These are phyloP conservation scores for Herpotrichia juniperi DNA, from an alignment of 2,329 filamentous ascomycete genomes.

Conservation along the genomic window DNA sequence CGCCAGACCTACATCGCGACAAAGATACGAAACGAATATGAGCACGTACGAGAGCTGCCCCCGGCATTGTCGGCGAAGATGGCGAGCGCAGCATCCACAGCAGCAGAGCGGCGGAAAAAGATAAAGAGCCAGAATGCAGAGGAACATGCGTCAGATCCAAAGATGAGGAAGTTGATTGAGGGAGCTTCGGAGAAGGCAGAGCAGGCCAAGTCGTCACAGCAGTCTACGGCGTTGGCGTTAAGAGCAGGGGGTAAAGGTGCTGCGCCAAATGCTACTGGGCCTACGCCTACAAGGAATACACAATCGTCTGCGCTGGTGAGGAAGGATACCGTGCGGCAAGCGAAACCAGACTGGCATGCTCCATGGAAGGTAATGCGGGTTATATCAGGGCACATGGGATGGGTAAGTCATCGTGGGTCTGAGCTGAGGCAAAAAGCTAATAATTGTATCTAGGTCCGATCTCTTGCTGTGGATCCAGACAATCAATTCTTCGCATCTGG, in stretches of 20 bases:
- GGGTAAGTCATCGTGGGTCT: slow-evolving; percentile 88
- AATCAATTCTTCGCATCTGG: slow-evolving; percentile 98
- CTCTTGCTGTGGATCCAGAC: slow-evolving; percentile 81
- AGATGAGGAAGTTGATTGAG: slow-evolving; percentile 71
- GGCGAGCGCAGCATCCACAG: slow-evolving; percentile 63
- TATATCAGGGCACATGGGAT: slow-evolving; percentile 93
- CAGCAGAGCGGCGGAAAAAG: slow-evolving; percentile 69
- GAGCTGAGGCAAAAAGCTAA: no score
- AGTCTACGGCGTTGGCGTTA: slow-evolving; percentile 65
- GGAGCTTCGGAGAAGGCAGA: slow-evolving; percentile 59
- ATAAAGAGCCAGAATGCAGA: slow-evolving; percentile 58
- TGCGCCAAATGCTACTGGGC: slow-evolving; percentile 62
- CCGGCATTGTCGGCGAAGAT: slow-evolving; percentile 80
- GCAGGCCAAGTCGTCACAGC: slow-evolving; percentile 51
- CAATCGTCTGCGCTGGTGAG: slow-evolving; percentile 65
- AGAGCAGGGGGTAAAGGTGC: slow-evolving; percentile 53
- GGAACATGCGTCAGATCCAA: slow-evolving; percentile 56
- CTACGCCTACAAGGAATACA: slow-evolving; percentile 57
- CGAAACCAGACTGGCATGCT: slow-evolving; percentile 92
- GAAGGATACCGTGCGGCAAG: slow-evolving; percentile 68
- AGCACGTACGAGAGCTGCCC: slow-evolving; percentile 76
- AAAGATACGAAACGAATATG: slow-evolving; percentile 76
- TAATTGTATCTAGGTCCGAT: no score
- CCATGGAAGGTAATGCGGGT: slow-evolving; percentile 99
- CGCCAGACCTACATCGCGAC: slow-evolving; percentile 57